Percentiles rank a stretch among this genome's conserved stretches.
These are phyloP conservation scores for Ophiostoma angusticollis DNA, from an alignment of 2,329 filamentous ascomycete species.

Conservation along the genomic window DNA sequence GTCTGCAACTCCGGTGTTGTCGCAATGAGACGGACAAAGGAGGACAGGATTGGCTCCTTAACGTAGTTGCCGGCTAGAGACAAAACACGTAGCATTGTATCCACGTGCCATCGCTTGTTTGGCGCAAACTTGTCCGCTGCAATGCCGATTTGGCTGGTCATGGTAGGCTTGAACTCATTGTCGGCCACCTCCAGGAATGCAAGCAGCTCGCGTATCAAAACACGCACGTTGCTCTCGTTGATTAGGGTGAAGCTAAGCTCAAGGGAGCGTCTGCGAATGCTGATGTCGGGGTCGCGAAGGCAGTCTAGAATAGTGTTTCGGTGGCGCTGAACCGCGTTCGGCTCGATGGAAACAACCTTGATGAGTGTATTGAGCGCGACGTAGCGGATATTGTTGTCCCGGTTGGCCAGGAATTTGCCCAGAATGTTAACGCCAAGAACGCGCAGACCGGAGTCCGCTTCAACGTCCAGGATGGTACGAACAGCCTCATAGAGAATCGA, in stretches of 20 bases:
- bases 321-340: conserved; percentile 92
- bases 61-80: conserved; percentile 93
- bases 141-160: conserved; percentile 97
- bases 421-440: conserved; percentile 97
- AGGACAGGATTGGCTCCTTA: conserved; percentile 94
- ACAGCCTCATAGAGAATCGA: conserved; percentile 97
- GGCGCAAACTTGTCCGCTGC: conserved; percentile 92
- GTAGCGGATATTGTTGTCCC: conserved; percentile 98
- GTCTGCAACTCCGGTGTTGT: conserved; percentile 91
- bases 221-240: conserved; percentile 89
- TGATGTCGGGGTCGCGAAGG: conserved; percentile 92
- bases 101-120: conserved; percentile 96
- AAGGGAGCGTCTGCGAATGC: conserved; percentile 85
- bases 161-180: conserved; percentile 95
- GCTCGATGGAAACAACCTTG: conserved; percentile 95
- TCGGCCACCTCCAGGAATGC: conserved; percentile 95
- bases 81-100: conserved; percentile 90
- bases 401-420: conserved; percentile 90
- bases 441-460: conserved; percentile 86
- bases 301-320: conserved; percentile 96
- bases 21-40: conserved; percentile 88
- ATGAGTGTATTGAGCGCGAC: conserved; percentile 94
- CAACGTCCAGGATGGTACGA: conserved; percentile 92
- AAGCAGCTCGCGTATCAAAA: conserved; percentile 82
- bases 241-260: conserved; percentile 97